Base-by-base conservation (phyloP, 306 rosid genomes). In the Leucaena leucocephala region DNA sequence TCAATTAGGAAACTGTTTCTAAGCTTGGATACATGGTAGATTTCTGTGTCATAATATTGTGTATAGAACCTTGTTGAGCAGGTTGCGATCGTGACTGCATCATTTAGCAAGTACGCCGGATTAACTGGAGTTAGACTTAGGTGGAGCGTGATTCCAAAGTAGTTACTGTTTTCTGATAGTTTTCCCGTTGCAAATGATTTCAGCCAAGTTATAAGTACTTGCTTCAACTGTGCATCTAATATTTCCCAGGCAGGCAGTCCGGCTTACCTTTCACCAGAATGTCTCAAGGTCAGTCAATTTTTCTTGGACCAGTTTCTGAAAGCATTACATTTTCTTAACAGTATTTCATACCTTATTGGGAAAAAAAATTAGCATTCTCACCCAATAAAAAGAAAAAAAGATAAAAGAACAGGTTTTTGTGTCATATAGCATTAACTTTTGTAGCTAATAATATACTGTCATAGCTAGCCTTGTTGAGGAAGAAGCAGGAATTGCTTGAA, bases 1-100 rank as follows among this genome's bases (percentile, higher is more conserved):
- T 66, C 8, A 66, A 15, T 7, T 39, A 17, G 34, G 15, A 40
- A 66, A 19, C 49, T 40, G 34, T n/a, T 66, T 8, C 43, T 66
- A 22, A 66, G 8, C 49, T 17, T 8, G 33, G 2, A 16, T 38
- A n/a, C 4, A 16, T 15, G 33, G 27, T 5, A 3, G 55, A 5
- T 68, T 38, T 38, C 49, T n/a, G 19, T 10, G 11, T 33, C 39
- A 35, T 67, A 6, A 11, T 35, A 8, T 8, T 21, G 54, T 40
- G 33, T 22, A 27, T 9, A 21, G 3, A 15, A 12, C 33, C 19
- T 5, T 15, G 8, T 50, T 17, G 4, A n/a, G 14, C 85, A 90
- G 92, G 94, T 90, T 74, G 94, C 90, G 19, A 77, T 90, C 61
- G 94, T 88, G 87, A 90, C 90, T 62, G 84, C 94, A 76, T 90